Base-by-base conservation (phyloP, 768 basidiomycete species). In the Russula sp. region DNA sequence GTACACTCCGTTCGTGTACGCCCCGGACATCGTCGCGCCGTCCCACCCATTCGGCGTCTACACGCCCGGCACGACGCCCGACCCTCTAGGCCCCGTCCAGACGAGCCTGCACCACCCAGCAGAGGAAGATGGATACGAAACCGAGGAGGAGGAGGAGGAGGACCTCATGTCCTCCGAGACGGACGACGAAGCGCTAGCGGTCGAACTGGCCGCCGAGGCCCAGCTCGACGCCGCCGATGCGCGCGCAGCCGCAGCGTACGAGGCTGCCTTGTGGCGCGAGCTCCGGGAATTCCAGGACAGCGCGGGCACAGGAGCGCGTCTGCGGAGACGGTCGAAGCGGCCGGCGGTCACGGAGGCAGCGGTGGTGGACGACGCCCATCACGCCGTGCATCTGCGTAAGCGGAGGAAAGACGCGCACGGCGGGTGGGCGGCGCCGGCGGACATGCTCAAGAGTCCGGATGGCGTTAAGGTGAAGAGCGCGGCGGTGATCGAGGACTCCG, bases 141-240 rank as follows among this genome's bases (percentile, higher is more conserved):
- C 22, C 22, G 42, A 64, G 16, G 27, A 45, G 0, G 50, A 51
- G 2, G 55, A 62, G 0, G 39, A 53, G 1, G 50, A 70, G n/a
- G n/a, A n/a, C 1, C 57, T 76, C 3, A 68, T 78, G 62, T 42
- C 71, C 14, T 70, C 71, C 20, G 62, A 71, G 54, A 73, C 73
- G 5, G 77, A 83, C 57, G 74, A 76, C 20, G 75, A 74, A 18
- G 73, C 66, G 27, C 57, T 82, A 44, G 64, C 63, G 18, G 68
- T 61, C 1, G 83, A 81, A 67, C 65, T 84, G 53, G 56, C 70
- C 22, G 79, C 79, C 8, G 84, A 85, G 35, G 75, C 70, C 6
- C 66, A 69, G 22, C 67, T 80, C 50, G 79, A 85, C 39, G 57
- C 68, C 32, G 42, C 49, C 57, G 82, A 84, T 62, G 52, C 60